Conservation (phyloP, 2,329 filamentous ascomycete species). For the Setomelanomma holmii region DNA sequence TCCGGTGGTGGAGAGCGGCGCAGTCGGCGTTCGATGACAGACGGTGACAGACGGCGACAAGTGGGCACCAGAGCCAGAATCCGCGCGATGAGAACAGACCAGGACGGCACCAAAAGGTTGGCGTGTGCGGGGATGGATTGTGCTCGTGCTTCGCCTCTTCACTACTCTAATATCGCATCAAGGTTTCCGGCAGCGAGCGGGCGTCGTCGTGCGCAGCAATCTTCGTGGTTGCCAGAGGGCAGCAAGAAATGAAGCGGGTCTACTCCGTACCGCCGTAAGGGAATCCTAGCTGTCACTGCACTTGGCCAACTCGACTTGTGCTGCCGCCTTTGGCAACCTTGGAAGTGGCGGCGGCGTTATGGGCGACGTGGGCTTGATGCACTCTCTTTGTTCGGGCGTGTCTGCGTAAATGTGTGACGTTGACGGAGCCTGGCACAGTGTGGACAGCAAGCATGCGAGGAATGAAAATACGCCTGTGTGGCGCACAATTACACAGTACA, state of each 20-base stretch:
- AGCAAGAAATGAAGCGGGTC: conserved; percentile 20
- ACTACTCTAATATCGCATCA: neutral
- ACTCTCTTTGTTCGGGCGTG: neutral
- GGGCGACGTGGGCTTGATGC: conserved; percentile 3
- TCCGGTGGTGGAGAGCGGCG: conserved; percentile 7
- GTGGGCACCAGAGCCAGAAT: too few species aligned
- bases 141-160: conserved; percentile 6
- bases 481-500: neutral
- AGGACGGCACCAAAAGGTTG: conserved; percentile 22
- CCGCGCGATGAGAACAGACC: conserved; percentile 4
- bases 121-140: conserved; percentile 24
- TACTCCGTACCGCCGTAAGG: conserved; percentile 14
- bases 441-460: neutral
- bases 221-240: neutral
- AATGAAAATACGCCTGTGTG: neutral
- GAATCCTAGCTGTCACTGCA: conserved; percentile 15
- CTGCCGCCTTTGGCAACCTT: conserved; percentile 8
- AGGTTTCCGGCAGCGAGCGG: neutral
- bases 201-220: neutral
- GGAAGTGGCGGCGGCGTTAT: conserved; percentile 3
- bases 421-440: neutral
- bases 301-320: conserved; percentile 9
- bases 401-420: neutral
- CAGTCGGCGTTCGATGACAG: neutral
- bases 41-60: neutral